Base-by-base conservation (phyloP, 2,329 filamentous ascomycete species). In the Diaporthe caulivora region DNA sequence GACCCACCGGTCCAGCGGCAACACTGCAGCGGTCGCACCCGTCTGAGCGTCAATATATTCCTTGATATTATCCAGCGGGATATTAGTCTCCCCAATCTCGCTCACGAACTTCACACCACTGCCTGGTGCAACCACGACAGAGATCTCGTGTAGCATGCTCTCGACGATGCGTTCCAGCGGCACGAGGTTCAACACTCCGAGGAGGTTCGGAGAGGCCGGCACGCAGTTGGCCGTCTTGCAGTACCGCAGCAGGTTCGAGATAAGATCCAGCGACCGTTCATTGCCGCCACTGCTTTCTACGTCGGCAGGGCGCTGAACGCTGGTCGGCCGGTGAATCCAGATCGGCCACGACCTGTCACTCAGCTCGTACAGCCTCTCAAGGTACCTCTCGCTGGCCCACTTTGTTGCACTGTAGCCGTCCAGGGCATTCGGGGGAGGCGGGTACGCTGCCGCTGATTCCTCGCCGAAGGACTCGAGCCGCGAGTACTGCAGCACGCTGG, bases 381-480 rank as follows among this genome's bases (percentile, higher is more conserved):
- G 77, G 53, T 79, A 76, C 0, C 68, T 40, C 75, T 85, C 83
- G 64, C 71, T 57, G 13, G 55, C 64, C 71, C 71, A 73, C 37
- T 73, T 73, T 0, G 78, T 74, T 0, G 81, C 77, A 3, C 77
- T 68, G 62, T 84, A 85, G 8, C 83, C 83, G 26, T 82, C 75
- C 0, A 76, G 54, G 60, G 80, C 76, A 0, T 71, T 76, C 11
- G 21, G 67, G 0, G 54, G 64, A 2, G 42, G 60, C 11, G 60
- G 60, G 21, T 49, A 18, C 2, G 29, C 44, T 1, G 21, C 44
- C 2, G 42, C 60, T 3, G 60, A 65, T 3, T 24, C 60, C 29
- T 8, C 60, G 9, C 40, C 40, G 21, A 65, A 65, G 0, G 15
- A 62, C 26, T n/a, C 44, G 21, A 47, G 60, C 10, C 44, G 18